Evolutionary conservation across 306 rosid genomes (phyloP).

Genomic region (Quercus bicolor): DNA sequence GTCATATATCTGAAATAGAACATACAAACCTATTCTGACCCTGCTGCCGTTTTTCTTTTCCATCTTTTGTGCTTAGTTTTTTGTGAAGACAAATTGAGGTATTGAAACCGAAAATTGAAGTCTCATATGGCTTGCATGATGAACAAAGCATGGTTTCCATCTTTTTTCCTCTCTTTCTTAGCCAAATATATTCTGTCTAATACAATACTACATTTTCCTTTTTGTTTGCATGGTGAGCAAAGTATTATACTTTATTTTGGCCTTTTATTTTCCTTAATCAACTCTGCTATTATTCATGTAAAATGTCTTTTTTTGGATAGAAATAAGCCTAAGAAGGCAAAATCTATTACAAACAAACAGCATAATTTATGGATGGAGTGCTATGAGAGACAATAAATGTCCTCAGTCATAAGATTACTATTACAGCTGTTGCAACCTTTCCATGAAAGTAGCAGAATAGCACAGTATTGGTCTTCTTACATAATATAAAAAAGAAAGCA

Average conservation of each 20-base stretch:
- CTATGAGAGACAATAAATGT: constrained; percentile 1
- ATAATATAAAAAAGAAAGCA: neutral
- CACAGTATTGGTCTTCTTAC: neutral
- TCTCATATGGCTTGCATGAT: neutral
- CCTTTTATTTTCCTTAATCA: neutral
- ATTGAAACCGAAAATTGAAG: neutral
- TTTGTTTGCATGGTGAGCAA: neutral
- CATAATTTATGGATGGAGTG: neutral
- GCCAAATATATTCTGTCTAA: neutral
- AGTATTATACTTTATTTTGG: neutral
- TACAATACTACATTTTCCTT: neutral
- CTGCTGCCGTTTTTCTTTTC: too few species aligned
- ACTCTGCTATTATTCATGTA: neutral
- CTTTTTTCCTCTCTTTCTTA: too few species aligned
- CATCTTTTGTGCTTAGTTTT: neutral
- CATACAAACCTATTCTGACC: too few species aligned
- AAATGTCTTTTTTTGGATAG: neutral
- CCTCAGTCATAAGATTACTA: constrained; percentile 14
- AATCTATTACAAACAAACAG: constrained; percentile 15
- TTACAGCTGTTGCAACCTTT: constrained; percentile 24
- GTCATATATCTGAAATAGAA: too few species aligned
- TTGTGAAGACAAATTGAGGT: neutral
- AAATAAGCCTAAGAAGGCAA: neutral
- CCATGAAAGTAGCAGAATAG: neutral
- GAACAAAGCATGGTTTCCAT: neutral